Percentiles rank a stretch among this genome's conserved stretches.
Evolutionary conservation across 176 grass and related monocot species (phyloP).

Genomic region (Carex pumila): DNA sequence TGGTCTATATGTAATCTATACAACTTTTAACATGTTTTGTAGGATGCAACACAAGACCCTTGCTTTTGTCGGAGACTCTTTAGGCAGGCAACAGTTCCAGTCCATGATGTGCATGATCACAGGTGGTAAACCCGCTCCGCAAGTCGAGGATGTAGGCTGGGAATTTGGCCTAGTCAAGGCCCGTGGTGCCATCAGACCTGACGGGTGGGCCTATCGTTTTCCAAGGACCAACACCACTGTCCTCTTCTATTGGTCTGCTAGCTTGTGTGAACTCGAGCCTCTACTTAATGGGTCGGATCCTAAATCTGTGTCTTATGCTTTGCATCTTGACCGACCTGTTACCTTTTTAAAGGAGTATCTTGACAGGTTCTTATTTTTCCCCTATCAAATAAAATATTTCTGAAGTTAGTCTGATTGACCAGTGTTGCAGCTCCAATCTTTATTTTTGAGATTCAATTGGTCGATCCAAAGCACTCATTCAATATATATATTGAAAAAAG

Average conservation of each 20-base stretch:
- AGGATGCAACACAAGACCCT: slow-evolving; percentile 82
- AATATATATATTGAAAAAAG: neutral
- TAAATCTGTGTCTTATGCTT: slow-evolving; percentile 35
- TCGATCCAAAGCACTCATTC: neutral
- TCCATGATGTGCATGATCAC: slow-evolving; percentile 91
- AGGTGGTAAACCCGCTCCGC: slow-evolving; percentile 52
- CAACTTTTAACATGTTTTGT: slow-evolving; percentile 17
- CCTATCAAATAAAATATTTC: neutral
- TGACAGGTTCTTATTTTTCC: neutral
- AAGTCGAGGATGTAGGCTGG: slow-evolving; percentile 68
- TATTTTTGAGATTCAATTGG: neutral
- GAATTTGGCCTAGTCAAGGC: slow-evolving; percentile 77
- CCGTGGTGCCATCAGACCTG: slow-evolving; percentile 68
- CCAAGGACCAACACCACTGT: slow-evolving; percentile 73
- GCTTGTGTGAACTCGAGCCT: slow-evolving; percentile 78
- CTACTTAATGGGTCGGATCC: slow-evolving; percentile 38
- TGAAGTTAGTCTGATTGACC: neutral
- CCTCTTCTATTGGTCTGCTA: slow-evolving; percentile 98
- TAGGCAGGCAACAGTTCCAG: slow-evolving; percentile 96
- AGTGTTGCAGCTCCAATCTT: neutral
- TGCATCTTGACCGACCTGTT: slow-evolving; percentile 90
- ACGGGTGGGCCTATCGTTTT: slow-evolving; percentile 91
- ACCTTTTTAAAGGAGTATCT: slow-evolving; percentile 77
- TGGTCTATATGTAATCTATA: neutral
- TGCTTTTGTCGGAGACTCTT: slow-evolving; percentile 94